These are phyloP conservation scores for Clavariopsis aquatica DNA, from an alignment of 495 filamentous ascomycete species.

Conservation along the genomic window DNA sequence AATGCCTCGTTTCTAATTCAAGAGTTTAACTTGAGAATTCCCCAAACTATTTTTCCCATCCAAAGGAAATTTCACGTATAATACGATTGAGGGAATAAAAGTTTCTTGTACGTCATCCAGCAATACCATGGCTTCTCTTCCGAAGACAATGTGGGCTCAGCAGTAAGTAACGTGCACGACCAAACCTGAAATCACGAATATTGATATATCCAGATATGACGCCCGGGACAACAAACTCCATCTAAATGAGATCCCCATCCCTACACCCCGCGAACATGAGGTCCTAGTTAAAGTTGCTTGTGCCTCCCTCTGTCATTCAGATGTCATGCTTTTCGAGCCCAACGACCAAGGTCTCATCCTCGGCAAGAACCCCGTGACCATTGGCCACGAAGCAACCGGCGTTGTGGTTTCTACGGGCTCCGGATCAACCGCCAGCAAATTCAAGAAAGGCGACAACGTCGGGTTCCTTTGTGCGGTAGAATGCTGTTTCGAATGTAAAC, in stretches of 20 bases:
- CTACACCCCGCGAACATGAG: conserved; percentile 35
- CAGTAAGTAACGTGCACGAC: conserved; percentile 9
- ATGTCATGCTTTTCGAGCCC: conserved; percentile 42
- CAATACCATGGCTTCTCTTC: conserved; percentile 15
- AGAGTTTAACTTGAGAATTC: too few relatives aligned
- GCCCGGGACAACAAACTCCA: conserved; percentile 34
- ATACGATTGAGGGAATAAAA: background rate
- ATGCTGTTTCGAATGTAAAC: conserved; percentile 41
- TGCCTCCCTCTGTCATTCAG: conserved; percentile 43
- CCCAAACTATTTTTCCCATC: too few relatives aligned
- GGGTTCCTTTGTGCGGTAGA: conserved; percentile 40
- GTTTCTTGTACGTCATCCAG: background rate
- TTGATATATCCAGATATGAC: conserved; percentile 34
- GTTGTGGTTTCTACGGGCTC: conserved; percentile 33
- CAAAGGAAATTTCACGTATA: too few relatives aligned
- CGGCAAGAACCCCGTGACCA: conserved; percentile 34
- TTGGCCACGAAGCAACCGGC: conserved; percentile 41
- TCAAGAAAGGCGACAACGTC: conserved; percentile 40
- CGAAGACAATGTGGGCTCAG: conserved; percentile 26
- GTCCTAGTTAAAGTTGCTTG: conserved; percentile 39
- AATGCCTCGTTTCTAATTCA: background rate
- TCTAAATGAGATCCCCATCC: conserved; percentile 38
- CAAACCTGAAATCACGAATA: background rate
- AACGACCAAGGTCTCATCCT: conserved; percentile 40
- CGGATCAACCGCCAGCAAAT: conserved; percentile 32